Evolutionary conservation across 2,329 filamentous ascomycete genomes (phyloP).

Genomic region (Neofusicoccum kwambonambiense): DNA sequence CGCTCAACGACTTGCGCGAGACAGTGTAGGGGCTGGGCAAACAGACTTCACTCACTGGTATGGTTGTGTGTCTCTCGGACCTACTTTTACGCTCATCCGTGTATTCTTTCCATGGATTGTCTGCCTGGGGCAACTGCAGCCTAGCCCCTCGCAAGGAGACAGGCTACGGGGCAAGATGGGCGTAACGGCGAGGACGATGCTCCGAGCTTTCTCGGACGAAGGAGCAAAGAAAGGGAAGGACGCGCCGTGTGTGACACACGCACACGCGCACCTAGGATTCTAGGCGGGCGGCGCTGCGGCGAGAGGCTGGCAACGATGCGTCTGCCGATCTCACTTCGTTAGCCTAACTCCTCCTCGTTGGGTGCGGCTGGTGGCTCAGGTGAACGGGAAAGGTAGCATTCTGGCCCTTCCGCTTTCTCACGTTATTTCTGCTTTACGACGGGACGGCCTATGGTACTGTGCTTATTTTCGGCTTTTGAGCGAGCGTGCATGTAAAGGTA

Average conservation of each 20-base stretch:
- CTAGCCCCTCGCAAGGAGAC: background rate
- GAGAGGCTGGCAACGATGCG: no score
- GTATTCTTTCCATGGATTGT: background rate
- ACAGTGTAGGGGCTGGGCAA: background rate
- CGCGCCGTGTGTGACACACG: background rate
- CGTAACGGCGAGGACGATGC: background rate
- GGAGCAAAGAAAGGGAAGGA: background rate
- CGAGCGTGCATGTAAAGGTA: no score
- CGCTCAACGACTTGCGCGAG: conserved; percentile 34
- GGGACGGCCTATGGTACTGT: background rate
- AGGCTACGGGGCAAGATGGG: background rate
- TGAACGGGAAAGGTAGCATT: background rate
- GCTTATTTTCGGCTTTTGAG: background rate
- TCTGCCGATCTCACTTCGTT: no score
- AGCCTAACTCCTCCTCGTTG: no score
- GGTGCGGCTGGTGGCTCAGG: background rate
- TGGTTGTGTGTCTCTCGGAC: background rate
- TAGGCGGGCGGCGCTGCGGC: no score
- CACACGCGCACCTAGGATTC: background rate
- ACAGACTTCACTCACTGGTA: background rate
- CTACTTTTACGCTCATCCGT: background rate
- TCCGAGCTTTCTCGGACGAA: background rate
- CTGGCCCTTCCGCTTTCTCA: background rate
- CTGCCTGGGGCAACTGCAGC: background rate
- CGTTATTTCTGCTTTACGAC: background rate